Evolutionary conservation across 768 basidiomycete genomes (phyloP).

Genomic region (Polyporus arcularius): DNA sequence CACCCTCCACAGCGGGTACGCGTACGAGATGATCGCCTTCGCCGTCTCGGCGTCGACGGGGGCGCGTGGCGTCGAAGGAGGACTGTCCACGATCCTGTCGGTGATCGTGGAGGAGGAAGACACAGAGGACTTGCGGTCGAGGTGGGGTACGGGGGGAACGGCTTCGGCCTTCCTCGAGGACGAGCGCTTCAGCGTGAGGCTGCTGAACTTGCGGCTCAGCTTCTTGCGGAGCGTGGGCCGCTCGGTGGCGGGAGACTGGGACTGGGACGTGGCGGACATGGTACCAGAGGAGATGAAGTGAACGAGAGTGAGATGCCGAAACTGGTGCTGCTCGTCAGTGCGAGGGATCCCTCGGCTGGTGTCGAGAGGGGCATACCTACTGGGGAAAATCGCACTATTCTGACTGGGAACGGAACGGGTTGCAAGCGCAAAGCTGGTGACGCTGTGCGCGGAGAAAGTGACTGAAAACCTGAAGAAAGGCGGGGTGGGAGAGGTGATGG

Average conservation of each 20-base stretch:
- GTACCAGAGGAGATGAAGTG: no score
- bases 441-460: not conserved
- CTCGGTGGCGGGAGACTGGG: no score
- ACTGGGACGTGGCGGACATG: no score
- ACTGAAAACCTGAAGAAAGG: not conserved
- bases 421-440: no score
- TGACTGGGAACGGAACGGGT: no score
- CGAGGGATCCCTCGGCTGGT: no score
- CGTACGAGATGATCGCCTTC: not conserved
- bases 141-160: not conserved
- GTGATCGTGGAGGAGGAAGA: not conserved
- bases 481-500: not conserved
- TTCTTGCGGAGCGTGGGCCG: slow-evolving; percentile 2
- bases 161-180: not conserved
- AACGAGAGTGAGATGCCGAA: no score
- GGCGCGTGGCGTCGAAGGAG: not conserved
- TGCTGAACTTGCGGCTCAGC: slow-evolving; percentile 5
- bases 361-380: no score
- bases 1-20: slow-evolving; percentile 5
- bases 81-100: not conserved
- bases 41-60: not conserved
- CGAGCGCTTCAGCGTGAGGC: not conserved
- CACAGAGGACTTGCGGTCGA: not conserved
- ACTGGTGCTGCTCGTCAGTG: no score
- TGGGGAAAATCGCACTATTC: no score